These are phyloP conservation scores for Physocladia obscura DNA, from an alignment of 192 early-diverging fungal species.

Conservation along the genomic window DNA sequence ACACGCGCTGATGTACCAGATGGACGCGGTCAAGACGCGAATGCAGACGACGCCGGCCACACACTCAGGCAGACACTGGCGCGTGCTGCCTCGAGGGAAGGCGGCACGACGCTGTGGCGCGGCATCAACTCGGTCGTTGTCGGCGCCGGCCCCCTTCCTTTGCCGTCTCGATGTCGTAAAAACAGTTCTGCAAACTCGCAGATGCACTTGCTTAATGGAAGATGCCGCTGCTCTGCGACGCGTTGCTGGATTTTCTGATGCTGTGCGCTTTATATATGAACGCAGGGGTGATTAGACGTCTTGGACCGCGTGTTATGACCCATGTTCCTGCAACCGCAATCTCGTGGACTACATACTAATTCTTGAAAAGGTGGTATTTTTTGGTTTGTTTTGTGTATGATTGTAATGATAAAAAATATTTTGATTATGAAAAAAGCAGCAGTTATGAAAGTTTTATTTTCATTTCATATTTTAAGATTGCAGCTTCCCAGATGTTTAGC, in stretches of 20 bases:
- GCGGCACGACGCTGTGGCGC: conserved; percentile 80
- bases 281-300: conserved; percentile 71
- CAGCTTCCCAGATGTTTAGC: too few species aligned
- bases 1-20: conserved; percentile 92
- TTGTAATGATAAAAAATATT: too few species aligned
- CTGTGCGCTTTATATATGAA: conserved; percentile 74
- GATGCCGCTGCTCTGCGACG: conserved; percentile 70
- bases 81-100: conserved; percentile 73
- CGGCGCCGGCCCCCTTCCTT: conserved; percentile 90
- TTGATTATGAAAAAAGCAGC: too few species aligned
- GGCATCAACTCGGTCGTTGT: conserved; percentile 90
- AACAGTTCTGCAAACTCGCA: conserved; percentile 92
- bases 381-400: too few species aligned
- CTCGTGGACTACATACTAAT: conserved; percentile 77
- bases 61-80: conserved; percentile 69
- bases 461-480: too few species aligned
- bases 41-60: conserved; percentile 80
- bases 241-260: conserved; percentile 69
- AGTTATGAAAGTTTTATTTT: too few species aligned
- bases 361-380: too few species aligned
- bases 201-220: conserved; percentile 48
- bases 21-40: conserved; percentile 94
- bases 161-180: conserved; percentile 97
- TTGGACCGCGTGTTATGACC: conserved; percentile 76
- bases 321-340: conserved; percentile 93